Conservation (phyloP, 768 basidiomycete species). For the Boletus rubescentipes region DNA sequence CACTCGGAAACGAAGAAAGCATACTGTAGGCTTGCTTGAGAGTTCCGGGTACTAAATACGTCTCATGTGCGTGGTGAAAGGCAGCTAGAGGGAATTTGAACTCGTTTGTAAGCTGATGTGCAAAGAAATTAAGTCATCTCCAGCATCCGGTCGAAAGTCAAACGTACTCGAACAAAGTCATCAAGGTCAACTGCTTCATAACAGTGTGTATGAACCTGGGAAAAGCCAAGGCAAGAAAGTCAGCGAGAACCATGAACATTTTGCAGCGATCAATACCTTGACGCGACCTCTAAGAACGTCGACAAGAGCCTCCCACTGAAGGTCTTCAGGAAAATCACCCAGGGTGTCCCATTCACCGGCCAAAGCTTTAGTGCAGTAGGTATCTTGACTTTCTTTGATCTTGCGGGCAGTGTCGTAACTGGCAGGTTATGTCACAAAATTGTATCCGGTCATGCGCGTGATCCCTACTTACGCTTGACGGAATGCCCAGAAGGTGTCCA, state of each 20-base stretch:
- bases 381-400: conserved; percentile 55
- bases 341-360: conserved; percentile 40
- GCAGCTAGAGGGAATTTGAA: conserved; percentile 83
- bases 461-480: conserved; percentile 46
- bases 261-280: conserved; percentile 42
- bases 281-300: conserved; percentile 86
- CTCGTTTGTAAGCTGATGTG: conserved; percentile 76
- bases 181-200: conserved; percentile 68
- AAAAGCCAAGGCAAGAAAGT: not conserved
- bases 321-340: conserved; percentile 63
- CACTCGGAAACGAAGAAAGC: not conserved
- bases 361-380: conserved; percentile 46
- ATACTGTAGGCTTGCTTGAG: conserved; percentile 67
- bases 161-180: conserved; percentile 59
- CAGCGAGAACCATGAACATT: not conserved
- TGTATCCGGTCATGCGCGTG: not conserved
- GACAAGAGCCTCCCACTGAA: conserved; percentile 74
- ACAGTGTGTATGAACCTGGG: conserved; percentile 40
- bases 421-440: conserved; percentile 1
- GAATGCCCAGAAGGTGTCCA: conserved; percentile 52
- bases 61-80: conserved; percentile 87
- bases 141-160: not conserved
- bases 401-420: conserved; percentile 54
- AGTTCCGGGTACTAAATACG: conserved; percentile 83
- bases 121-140: conserved; percentile 5